phyloP scores from a whole-genome alignment of 352 stramenopile genomes.

The Globisporangium paddicum region DNA sequence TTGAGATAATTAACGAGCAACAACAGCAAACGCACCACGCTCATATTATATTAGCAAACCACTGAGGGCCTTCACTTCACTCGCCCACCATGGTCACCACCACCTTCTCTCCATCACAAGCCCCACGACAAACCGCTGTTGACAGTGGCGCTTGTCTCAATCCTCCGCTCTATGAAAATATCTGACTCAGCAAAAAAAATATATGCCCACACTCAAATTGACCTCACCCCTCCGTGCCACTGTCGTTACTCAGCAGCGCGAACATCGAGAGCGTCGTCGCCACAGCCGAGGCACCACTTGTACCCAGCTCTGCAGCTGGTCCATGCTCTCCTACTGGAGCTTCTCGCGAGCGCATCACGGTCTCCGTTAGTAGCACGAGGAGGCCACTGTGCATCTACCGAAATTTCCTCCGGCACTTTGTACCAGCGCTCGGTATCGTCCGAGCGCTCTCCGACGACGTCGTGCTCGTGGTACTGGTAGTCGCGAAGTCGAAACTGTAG shows the following conservation, averaged over 20 bases:
- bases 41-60: slow-evolving; percentile 7
- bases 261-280: slow-evolving; percentile 11
- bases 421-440: slow-evolving; percentile 77
- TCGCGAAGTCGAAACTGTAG: too few species aligned
- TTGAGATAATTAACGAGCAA: not conserved
- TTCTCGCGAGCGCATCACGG: slow-evolving; percentile 74
- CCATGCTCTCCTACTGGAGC: slow-evolving; percentile 75
- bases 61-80: too few species aligned
- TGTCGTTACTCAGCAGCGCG: slow-evolving; percentile 2
- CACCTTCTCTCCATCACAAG: not conserved
- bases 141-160: too few species aligned
- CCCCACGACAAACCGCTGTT: not conserved
- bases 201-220: too few species aligned
- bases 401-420: slow-evolving; percentile 78
- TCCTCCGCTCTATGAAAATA: not conserved
- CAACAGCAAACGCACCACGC: not conserved
- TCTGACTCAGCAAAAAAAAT: too few species aligned
- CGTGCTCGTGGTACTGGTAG: too few species aligned
- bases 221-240: slow-evolving; percentile 10
- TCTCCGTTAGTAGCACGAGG: slow-evolving; percentile 79
- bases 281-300: slow-evolving; percentile 35
- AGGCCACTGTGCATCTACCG: slow-evolving; percentile 83
- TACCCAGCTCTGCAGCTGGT: slow-evolving; percentile 83
- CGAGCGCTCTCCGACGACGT: slow-evolving; percentile 60
- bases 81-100: not conserved